Evolutionary conservation across 169 alveolate genomes (phyloP).

Genomic region (Plasmodium blacklocki): DNA sequence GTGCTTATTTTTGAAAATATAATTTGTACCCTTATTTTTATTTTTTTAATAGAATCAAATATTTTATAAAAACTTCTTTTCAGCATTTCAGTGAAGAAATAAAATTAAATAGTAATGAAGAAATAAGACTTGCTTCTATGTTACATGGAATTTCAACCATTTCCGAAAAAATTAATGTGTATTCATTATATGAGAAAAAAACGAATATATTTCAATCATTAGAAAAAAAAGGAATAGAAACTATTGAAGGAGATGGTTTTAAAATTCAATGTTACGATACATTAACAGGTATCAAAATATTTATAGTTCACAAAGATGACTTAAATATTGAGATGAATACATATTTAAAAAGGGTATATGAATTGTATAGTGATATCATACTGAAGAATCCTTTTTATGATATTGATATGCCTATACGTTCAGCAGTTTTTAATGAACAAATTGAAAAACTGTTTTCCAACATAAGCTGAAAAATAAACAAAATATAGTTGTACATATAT

Average conservation of each 20-base stretch:
- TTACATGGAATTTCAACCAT: conserved; percentile 95
- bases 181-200: conserved; percentile 72
- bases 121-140: conserved; percentile 94
- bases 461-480: conserved; percentile 16
- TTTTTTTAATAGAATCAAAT: not conserved
- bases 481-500: not conserved
- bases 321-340: conserved; percentile 78
- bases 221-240: conserved; percentile 89
- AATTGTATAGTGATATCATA: conserved; percentile 92
- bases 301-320: conserved; percentile 77
- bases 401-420: conserved; percentile 94
- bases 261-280: conserved; percentile 93
- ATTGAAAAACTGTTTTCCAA: conserved; percentile 79
- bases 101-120: conserved; percentile 92
- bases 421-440: conserved; percentile 83
- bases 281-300: conserved; percentile 88
- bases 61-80: conserved; percentile 12
- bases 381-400: conserved; percentile 95
- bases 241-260: conserved; percentile 90
- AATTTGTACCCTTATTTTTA: not conserved
- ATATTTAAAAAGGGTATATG: conserved; percentile 90
- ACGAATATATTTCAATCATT: conserved; percentile 67
- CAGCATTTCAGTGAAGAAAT: conserved; percentile 90
- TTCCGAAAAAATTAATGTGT: conserved; percentile 90
- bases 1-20: not conserved